Base-by-base conservation (phyloP, 371 early-diverging fungal genomes). In the Funneliformis caledonium region DNA sequence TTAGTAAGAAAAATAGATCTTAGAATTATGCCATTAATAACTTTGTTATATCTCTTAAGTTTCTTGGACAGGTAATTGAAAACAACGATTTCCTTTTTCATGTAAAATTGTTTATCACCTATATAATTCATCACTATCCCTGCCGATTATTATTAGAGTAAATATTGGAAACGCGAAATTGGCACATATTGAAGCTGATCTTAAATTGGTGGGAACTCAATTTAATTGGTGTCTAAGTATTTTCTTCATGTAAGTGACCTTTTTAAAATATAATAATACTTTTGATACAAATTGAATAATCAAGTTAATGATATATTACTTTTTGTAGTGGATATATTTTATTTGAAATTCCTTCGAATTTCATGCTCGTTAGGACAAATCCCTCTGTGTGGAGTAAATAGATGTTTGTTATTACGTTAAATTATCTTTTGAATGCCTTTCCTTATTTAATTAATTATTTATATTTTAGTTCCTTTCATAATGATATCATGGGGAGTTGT, bases 391-490 rank as follows among this genome's bases (percentile, higher is more conserved):
- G 81, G 67, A 31, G 76, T 70, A 59, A 72, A n/a, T 14, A 69
- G 11, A 69, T 33, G 19, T 9, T n/a, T 42, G 19, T 68, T 68
- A 42, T 2, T 19, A 45, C 5, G n/a, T 69, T 45, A n/a, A 16
- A n/a, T 69, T 12, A 42, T 22, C 10, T 69, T 22, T 22, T n/a
- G 11, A 50, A 12, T 10, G 50, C 14, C 26, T 45, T 68, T 42
- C 16, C n/a, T n/a, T n/a, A 69, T n/a, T n/a, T n/a, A 81, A 4
- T 80, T 93, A 61, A 89, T 91, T 9, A 91, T 94, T 8, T 87
- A 88, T 26, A 78, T 82, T 48, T 94, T 94, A 96, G 91, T 96
- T 65, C 91, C 94, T 4, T 84, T 91, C 19, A 88, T 93, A n/a
- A 90, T 91, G 83, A 48, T 93, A 33, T 81, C 83, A 48, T 93